A percentile compares a stretch with the other conserved stretches of the same genome.
Evolutionary conservation across 768 basidiomycete species (phyloP).

Genomic region (Hebeloma cylindrosporum): DNA sequence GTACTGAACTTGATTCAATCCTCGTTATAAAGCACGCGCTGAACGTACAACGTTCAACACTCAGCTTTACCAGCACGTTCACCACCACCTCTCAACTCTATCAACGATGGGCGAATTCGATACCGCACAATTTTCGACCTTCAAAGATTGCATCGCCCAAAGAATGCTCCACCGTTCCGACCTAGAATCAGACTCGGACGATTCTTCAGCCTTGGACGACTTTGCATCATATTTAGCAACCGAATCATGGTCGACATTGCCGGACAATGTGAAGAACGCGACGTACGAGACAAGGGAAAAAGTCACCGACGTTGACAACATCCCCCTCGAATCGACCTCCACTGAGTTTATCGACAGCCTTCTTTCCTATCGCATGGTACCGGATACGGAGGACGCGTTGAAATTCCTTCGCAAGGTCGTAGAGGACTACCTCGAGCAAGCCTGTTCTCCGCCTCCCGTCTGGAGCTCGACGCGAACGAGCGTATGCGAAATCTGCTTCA

Average conservation of each 20-base stretch:
- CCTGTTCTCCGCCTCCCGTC: conserved; percentile 47
- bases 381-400: conserved; percentile 41
- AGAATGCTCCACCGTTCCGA: conserved; percentile 11
- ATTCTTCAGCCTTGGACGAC: conserved; percentile 41
- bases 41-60: too few species aligned
- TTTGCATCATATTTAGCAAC: conserved; percentile 51
- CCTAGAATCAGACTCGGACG: not conserved
- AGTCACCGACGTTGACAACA: conserved; percentile 35
- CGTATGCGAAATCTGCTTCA: conserved; percentile 60
- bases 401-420: conserved; percentile 42
- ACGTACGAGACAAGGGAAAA: conserved; percentile 36
- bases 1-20: too few species aligned
- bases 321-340: conserved; percentile 41
- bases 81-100: not conserved
- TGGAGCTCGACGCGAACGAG: conserved; percentile 53
- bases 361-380: conserved; percentile 44
- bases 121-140: conserved; percentile 28
- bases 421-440: conserved; percentile 42
- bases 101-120: not conserved
- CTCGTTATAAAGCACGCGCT: too few species aligned
- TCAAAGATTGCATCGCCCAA: conserved; percentile 49
- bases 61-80: too few species aligned
- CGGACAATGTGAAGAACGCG: conserved; percentile 34
- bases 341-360: conserved; percentile 49
- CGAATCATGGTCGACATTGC: conserved; percentile 49